phyloP scores from a whole-genome alignment of 2,329 filamentous ascomycete genomes.

The Emydomyces testavorans region DNA sequence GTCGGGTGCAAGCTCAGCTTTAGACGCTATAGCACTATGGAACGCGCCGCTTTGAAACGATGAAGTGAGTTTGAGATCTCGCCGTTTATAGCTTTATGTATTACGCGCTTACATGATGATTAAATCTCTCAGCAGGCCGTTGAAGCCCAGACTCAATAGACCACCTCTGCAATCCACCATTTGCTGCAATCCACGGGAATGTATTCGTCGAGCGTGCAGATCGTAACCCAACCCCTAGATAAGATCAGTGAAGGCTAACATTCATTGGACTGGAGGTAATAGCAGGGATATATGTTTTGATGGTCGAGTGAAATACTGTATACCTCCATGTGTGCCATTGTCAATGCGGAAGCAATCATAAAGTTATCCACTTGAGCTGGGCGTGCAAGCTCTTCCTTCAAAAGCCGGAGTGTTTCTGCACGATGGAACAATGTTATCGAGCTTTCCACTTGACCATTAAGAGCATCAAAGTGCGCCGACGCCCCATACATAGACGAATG shows the following conservation, averaged over 20 bases:
- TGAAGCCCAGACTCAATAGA: conserved; percentile 6
- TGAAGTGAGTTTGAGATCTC: background rate
- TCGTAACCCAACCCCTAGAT: conserved; percentile 3
- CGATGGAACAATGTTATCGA: conserved; percentile 10
- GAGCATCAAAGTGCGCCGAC: conserved; percentile 11
- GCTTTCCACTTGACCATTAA: conserved; percentile 5
- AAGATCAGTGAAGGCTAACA: background rate
- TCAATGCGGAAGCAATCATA: conserved; percentile 10
- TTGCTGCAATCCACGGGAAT: conserved; percentile 6
- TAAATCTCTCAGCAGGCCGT: conserved; percentile 10
- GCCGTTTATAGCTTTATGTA: background rate
- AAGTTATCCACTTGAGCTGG: conserved; percentile 2
- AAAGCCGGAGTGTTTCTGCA: conserved; percentile 7
- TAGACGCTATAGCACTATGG: background rate
- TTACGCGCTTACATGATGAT: conserved; percentile 9
- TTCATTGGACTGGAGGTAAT: background rate
- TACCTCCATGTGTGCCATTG: conserved; percentile 12
- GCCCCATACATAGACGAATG: conserved; percentile 11
- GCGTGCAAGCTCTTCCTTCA: conserved; percentile 1
- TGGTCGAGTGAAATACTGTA: background rate
- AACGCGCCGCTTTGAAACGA: background rate
- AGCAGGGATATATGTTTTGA: background rate
- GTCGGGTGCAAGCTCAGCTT: background rate
- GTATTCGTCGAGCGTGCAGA: background rate
- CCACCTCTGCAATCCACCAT: conserved; percentile 9